phyloP scores from a whole-genome alignment of 1,284 basidiomycete species.

The Cutaneotrichosporon cyanovorans region DNA sequence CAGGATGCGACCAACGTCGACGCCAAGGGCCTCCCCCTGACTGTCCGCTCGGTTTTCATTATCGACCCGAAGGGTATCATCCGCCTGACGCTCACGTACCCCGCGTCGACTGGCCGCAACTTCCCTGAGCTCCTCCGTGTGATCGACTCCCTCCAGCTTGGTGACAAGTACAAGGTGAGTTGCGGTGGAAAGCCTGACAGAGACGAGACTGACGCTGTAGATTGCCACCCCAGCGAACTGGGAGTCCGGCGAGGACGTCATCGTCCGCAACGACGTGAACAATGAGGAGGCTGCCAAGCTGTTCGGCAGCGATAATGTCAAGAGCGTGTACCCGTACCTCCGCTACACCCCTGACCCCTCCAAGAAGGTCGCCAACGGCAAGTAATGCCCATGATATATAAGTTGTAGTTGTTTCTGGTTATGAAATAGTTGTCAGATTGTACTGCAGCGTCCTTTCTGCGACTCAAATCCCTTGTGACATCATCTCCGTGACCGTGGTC shows the following conservation, averaged over 20 bases:
- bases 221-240: slow-evolving; percentile 51
- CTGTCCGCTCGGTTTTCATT: slow-evolving; percentile 88
- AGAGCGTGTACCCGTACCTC: slow-evolving; percentile 51
- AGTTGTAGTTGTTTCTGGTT: too few species aligned
- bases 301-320: slow-evolving; percentile 49
- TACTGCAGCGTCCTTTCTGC: too few species aligned
- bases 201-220: background rate
- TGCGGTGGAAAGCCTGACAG: too few species aligned
- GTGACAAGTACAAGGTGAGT: slow-evolving; percentile 64
- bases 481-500: too few species aligned
- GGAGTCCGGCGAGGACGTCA: slow-evolving; percentile 71
- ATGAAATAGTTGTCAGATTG: too few species aligned
- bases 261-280: slow-evolving; percentile 80
- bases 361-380: slow-evolving; percentile 9
- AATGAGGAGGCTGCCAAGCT: slow-evolving; percentile 78
- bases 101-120: slow-evolving; percentile 59
- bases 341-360: slow-evolving; percentile 48
- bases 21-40: slow-evolving; percentile 65
- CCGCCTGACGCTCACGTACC: slow-evolving; percentile 83
- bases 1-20: slow-evolving; percentile 85
- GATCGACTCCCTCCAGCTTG: slow-evolving; percentile 81
- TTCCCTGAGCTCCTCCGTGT: slow-evolving; percentile 77
- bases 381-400: too few species aligned
- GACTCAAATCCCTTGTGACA: too few species aligned
- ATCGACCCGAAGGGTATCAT: slow-evolving; percentile 86